A percentile compares a stretch with the other conserved stretches of the same genome.
These are phyloP conservation scores for Ophiostoma quercus DNA, from an alignment of 2,329 filamentous ascomycete species.

Conservation along the genomic window DNA sequence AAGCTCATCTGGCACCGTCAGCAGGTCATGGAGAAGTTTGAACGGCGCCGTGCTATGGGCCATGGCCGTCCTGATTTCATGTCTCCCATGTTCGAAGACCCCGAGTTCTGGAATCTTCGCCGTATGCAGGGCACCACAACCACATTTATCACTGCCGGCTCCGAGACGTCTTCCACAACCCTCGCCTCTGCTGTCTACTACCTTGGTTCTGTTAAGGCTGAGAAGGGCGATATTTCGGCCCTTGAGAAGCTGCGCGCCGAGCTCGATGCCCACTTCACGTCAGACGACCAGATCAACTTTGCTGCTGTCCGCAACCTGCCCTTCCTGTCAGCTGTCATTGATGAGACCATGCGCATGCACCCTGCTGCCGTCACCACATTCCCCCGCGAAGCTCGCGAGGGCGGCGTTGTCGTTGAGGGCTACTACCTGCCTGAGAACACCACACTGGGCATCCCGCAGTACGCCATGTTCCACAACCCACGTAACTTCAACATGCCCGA, in stretches of 20 bases:
- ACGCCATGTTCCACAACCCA: slow-evolving; percentile 35
- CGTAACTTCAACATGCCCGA: slow-evolving; percentile 38
- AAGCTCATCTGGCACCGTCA: neutral
- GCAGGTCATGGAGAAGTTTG: slow-evolving; percentile 19
- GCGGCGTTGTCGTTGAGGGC: slow-evolving; percentile 18
- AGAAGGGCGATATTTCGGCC: neutral
- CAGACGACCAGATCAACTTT: slow-evolving; percentile 34
- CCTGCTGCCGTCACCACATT: slow-evolving; percentile 33
- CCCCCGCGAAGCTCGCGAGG: slow-evolving; percentile 29
- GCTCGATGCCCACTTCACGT: slow-evolving; percentile 39
- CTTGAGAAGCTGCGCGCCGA: slow-evolving; percentile 39
- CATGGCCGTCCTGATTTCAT: slow-evolving; percentile 25
- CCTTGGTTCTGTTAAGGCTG: slow-evolving; percentile 28
- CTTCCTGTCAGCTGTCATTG: slow-evolving; percentile 36
- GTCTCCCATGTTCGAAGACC: slow-evolving; percentile 21
- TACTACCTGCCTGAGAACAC: slow-evolving; percentile 24
- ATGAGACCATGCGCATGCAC: slow-evolving; percentile 36
- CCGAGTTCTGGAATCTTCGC: slow-evolving; percentile 10
- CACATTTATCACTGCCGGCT: slow-evolving; percentile 43
- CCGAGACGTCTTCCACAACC: slow-evolving; percentile 48
- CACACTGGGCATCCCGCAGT: slow-evolving; percentile 32
- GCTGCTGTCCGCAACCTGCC: slow-evolving; percentile 30
- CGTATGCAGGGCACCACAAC: slow-evolving; percentile 21
- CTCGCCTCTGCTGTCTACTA: slow-evolving; percentile 39
- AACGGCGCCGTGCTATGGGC: slow-evolving; percentile 16